These are phyloP conservation scores for Debaryomyces fabryi DNA, from an alignment of 1,139 yeast species.

Conservation along the genomic window DNA sequence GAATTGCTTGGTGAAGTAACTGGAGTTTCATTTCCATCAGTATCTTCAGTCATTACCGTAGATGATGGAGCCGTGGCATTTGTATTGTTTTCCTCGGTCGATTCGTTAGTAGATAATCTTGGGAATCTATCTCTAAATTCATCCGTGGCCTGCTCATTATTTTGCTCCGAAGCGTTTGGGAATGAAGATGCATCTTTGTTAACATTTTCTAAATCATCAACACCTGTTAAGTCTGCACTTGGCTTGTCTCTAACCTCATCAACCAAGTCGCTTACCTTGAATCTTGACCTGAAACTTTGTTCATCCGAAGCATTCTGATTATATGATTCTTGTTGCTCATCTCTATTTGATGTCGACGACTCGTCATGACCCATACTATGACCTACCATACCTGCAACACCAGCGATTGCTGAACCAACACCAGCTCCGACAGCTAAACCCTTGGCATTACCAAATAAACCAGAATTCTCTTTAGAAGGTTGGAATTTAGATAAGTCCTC, in stretches of 20 bases:
- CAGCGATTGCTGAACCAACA: constrained; percentile 29
- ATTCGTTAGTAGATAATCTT: constrained; percentile 20
- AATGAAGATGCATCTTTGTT: constrained; percentile 9
- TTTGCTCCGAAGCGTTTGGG: constrained; percentile 9
- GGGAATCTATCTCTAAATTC: constrained; percentile 21
- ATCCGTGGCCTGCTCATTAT: constrained; percentile 12
- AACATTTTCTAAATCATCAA: constrained; percentile 25
- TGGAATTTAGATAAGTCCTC: not conserved
- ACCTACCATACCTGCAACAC: constrained; percentile 17
- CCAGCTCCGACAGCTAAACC: constrained; percentile 28
- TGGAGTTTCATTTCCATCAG: constrained; percentile 51
- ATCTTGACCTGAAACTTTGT: not conserved
- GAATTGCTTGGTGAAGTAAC: constrained; percentile 59
- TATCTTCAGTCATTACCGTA: constrained; percentile 32
- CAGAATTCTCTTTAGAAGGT: constrained; percentile 1
- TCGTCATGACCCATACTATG: not conserved
- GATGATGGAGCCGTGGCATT: constrained; percentile 41
- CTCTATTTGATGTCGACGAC: not conserved
- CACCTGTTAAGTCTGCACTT: constrained; percentile 32
- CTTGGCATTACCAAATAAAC: constrained; percentile 13
- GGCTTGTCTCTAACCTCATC: constrained; percentile 30
- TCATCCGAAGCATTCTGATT: not conserved
- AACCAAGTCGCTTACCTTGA: constrained; percentile 20
- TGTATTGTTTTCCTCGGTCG: constrained; percentile 21
- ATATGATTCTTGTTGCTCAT: constrained; percentile 5